Percentiles rank a stretch among this genome's conserved stretches.
Conservation (phyloP, 2,329 filamentous ascomycete species). For the Aspergillus tanneri region DNA sequence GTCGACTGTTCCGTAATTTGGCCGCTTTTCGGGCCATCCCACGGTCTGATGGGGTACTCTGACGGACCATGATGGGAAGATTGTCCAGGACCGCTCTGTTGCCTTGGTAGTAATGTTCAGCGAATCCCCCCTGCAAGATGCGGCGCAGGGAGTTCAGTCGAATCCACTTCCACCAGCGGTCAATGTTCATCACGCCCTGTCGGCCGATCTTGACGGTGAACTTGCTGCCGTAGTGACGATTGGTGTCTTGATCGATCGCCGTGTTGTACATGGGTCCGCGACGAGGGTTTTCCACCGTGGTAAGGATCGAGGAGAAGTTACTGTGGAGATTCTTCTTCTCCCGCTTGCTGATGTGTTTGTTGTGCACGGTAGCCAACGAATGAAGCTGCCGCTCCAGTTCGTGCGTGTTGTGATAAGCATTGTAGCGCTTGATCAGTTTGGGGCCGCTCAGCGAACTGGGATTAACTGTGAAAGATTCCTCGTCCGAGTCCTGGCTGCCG, state of each 20-base stretch:
- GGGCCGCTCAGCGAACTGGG: slow-evolving; percentile 40
- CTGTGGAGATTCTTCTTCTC: slow-evolving; percentile 66
- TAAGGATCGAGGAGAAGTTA: slow-evolving; percentile 65
- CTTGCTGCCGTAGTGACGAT: slow-evolving; percentile 60
- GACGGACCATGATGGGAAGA: slow-evolving; percentile 50
- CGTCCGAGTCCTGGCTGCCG: slow-evolving; percentile 43
- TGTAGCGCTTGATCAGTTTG: slow-evolving; percentile 62
- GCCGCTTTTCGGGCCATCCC: slow-evolving; percentile 28
- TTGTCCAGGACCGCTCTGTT: slow-evolving; percentile 62
- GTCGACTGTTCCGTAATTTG: slow-evolving; percentile 28
- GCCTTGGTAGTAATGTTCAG: slow-evolving; percentile 60
- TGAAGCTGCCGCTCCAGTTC: slow-evolving; percentile 61
- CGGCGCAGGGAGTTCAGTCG: slow-evolving; percentile 62
- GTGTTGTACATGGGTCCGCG: slow-evolving; percentile 66
- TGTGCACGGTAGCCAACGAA: slow-evolving; percentile 59
- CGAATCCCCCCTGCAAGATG: slow-evolving; percentile 61
- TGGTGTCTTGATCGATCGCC: slow-evolving; percentile 61
- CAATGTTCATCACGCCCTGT: slow-evolving; percentile 61
- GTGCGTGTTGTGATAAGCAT: slow-evolving; percentile 63
- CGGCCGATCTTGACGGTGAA: slow-evolving; percentile 59
- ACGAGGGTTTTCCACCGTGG: slow-evolving; percentile 65
- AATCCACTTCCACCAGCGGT: slow-evolving; percentile 73
- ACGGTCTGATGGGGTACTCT: slow-evolving; percentile 26
- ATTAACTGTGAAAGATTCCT: slow-evolving; percentile 36
- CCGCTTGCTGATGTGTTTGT: slow-evolving; percentile 63